Evolutionary conservation across 352 stramenopile species (phyloP).

Genomic region (Phytophthora chlamydospora): DNA sequence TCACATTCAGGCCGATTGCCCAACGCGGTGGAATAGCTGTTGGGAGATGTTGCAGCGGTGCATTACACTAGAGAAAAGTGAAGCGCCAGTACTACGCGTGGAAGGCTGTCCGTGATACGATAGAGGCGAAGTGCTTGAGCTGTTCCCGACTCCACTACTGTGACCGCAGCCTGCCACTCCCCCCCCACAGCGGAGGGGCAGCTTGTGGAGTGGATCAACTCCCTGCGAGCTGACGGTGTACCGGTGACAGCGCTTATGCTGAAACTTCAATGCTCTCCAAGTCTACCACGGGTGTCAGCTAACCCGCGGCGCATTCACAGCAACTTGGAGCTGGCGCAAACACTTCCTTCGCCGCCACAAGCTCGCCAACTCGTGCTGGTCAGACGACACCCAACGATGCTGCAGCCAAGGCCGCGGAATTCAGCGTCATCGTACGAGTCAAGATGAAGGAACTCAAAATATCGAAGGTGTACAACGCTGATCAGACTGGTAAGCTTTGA

Average conservation of each 20-base stretch:
- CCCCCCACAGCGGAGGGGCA: not conserved
- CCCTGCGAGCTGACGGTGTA: not conserved
- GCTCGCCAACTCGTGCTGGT: slow-evolving; percentile 1
- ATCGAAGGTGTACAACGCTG: slow-evolving; percentile 13
- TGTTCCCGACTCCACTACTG: not conserved
- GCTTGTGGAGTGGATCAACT: slow-evolving; percentile 10
- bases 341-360: slow-evolving; percentile 12
- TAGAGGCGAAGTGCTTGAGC: not conserved
- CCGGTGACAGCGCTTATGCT: slow-evolving; percentile 3
- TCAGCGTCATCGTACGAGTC: not conserved
- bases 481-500: slow-evolving; percentile 16
- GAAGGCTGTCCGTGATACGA: not conserved
- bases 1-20: not conserved
- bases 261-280: not conserved
- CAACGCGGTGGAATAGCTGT: slow-evolving; percentile 14
- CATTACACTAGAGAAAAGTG: slow-evolving; percentile 1
- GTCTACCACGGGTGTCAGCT: not conserved
- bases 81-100: slow-evolving; percentile 8
- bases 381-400: slow-evolving; percentile 9
- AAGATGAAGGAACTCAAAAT: slow-evolving; percentile 18
- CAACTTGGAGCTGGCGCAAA: slow-evolving; percentile 6
- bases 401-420: not conserved
- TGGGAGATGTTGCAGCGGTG: slow-evolving; percentile 9
- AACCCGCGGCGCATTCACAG: not conserved
- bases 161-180: not conserved